phyloP scores from a whole-genome alignment of 345 rosid species.

The Psidium guajava region DNA sequence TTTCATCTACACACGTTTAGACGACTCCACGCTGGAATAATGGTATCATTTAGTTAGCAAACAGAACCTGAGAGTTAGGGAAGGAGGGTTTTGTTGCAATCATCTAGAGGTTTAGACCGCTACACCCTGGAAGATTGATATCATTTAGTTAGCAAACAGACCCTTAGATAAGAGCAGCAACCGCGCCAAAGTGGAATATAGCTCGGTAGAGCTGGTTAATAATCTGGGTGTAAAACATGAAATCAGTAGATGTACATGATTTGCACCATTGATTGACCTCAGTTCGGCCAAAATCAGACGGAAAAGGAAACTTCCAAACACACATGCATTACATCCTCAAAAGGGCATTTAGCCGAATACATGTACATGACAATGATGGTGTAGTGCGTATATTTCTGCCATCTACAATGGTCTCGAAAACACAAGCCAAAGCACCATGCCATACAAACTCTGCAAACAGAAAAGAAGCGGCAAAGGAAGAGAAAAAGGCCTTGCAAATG shows the following conservation, averaged over 20 bases:
- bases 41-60: neutral
- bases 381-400: neutral
- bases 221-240: neutral
- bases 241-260: neutral
- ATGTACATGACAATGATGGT: neutral
- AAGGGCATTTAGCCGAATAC: neutral
- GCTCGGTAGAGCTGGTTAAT: neutral
- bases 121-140: neutral
- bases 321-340: neutral
- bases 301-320: neutral
- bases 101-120: neutral
- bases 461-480: neutral
- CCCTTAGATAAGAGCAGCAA: neutral
- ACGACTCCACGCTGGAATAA: neutral
- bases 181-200: neutral
- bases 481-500: constrained; percentile 9
- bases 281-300: neutral
- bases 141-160: neutral
- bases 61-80: neutral
- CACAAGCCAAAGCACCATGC: neutral
- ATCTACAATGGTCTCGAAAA: neutral
- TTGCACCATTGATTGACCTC: neutral
- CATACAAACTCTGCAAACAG: neutral
- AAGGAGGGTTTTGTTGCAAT: neutral
- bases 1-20: neutral